Evolutionary conservation across 2,329 filamentous ascomycete species (phyloP).

Genomic region (Fusarium virguliforme): DNA sequence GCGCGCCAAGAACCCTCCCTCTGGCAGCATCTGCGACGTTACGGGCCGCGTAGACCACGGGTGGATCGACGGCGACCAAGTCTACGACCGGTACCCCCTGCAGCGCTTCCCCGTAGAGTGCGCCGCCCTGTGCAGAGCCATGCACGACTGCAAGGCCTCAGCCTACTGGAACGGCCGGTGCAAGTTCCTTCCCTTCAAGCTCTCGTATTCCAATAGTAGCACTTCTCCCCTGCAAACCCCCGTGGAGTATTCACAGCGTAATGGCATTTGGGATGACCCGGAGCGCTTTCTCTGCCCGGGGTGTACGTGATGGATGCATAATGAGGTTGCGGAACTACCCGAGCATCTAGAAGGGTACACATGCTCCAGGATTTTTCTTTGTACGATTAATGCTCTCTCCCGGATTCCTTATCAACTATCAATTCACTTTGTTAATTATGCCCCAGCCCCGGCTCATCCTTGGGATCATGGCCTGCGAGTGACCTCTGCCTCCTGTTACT

Average conservation of each 20-base stretch:
- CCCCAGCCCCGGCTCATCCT: not conserved
- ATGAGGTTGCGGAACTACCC: not conserved
- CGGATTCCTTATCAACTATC: not conserved
- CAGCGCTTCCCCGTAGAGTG: slow-evolving; percentile 10
- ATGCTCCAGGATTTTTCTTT: not conserved
- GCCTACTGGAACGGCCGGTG: slow-evolving; percentile 21
- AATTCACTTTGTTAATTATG: not conserved
- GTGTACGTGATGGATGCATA: not conserved
- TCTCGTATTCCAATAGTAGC: not conserved
- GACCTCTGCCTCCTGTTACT: too few species aligned
- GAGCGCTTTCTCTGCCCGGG: slow-evolving; percentile 24
- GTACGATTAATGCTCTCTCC: not conserved
- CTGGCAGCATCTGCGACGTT: too few species aligned
- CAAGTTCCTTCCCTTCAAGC: not conserved
- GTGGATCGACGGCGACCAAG: not conserved
- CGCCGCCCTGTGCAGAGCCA: slow-evolving; percentile 19
- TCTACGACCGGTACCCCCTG: not conserved
- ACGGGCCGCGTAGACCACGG: too few species aligned
- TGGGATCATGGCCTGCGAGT: too few species aligned
- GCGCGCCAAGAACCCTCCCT: too few species aligned
- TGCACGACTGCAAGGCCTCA: slow-evolving; percentile 15
- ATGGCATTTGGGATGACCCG: slow-evolving; percentile 24
- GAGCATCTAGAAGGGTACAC: not conserved
- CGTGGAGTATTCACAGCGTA: not conserved
- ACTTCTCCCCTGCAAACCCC: not conserved